phyloP scores from a whole-genome alignment of 2,329 filamentous ascomycete genomes.

The Colletotrichum sp. region DNA sequence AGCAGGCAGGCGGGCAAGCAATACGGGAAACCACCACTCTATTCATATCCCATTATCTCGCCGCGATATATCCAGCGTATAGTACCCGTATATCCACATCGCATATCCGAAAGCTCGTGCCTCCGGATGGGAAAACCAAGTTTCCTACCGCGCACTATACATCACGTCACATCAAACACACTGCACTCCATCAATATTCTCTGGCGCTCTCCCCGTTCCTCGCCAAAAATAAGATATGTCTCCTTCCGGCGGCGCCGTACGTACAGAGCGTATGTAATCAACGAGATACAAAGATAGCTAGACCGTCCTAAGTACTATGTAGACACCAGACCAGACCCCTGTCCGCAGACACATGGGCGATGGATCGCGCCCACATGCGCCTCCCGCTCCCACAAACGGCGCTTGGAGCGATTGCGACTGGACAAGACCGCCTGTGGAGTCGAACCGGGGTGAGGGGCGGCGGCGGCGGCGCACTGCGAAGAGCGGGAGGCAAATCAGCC shows the following conservation, averaged over 20 bases:
- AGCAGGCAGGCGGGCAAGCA: neutral
- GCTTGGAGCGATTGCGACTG: conserved; percentile 18
- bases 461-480: neutral
- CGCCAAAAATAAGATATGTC: neutral
- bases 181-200: neutral
- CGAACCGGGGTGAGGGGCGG: neutral
- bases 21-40: neutral
- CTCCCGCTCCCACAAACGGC: conserved; percentile 8
- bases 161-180: neutral
- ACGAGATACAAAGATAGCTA: neutral
- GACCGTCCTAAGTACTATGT: neutral
- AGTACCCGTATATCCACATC: neutral
- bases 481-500: conserved; percentile 10
- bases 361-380: conserved; percentile 14
- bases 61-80: neutral
- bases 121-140: neutral
- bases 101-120: neutral
- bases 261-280: neutral
- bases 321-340: neutral
- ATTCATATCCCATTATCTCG: neutral
- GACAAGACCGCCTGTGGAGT: neutral
- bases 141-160: neutral
- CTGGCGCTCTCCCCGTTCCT: neutral
- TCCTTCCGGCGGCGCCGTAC: neutral
- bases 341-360: neutral